These are phyloP conservation scores for Hemileccinum hortonii DNA, from an alignment of 1,284 basidiomycete species.

Conservation along the genomic window DNA sequence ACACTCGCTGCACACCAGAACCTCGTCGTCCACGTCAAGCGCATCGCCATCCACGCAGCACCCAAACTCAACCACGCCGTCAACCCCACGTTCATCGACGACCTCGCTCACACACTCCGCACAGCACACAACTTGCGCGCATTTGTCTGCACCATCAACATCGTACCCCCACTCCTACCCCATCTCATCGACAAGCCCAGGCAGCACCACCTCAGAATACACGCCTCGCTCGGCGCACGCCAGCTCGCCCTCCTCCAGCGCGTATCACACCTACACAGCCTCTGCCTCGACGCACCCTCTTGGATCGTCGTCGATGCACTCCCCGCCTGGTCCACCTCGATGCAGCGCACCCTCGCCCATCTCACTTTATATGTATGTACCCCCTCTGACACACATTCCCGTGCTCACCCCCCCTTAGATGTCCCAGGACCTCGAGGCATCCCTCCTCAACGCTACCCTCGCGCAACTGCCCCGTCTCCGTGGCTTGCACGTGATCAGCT, in stretches of 20 bases:
- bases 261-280: constrained; percentile 40
- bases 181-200: constrained; percentile 44
- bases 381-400: background rate
- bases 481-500: constrained; percentile 59
- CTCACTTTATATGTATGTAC: constrained; percentile 57
- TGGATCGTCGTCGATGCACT: constrained; percentile 59
- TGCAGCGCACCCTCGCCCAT: constrained; percentile 45
- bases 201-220: constrained; percentile 49
- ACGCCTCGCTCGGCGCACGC: constrained; percentile 47
- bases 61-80: constrained; percentile 35
- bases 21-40: constrained; percentile 56
- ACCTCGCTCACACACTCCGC: constrained; percentile 48
- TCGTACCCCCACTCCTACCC: constrained; percentile 49
- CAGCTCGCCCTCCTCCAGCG: constrained; percentile 47
- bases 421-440: constrained; percentile 52
- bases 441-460: constrained; percentile 48
- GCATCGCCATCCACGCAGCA: constrained; percentile 55
- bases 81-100: constrained; percentile 50
- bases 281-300: constrained; percentile 57
- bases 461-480: constrained; percentile 49
- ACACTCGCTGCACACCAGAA: constrained; percentile 48
- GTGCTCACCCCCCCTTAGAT: constrained; percentile 40
- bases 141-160: constrained; percentile 52
- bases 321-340: constrained; percentile 50
- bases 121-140: constrained; percentile 52